Base-by-base conservation (phyloP, 1,284 basidiomycete species). In the Ustilago loliicola region DNA sequence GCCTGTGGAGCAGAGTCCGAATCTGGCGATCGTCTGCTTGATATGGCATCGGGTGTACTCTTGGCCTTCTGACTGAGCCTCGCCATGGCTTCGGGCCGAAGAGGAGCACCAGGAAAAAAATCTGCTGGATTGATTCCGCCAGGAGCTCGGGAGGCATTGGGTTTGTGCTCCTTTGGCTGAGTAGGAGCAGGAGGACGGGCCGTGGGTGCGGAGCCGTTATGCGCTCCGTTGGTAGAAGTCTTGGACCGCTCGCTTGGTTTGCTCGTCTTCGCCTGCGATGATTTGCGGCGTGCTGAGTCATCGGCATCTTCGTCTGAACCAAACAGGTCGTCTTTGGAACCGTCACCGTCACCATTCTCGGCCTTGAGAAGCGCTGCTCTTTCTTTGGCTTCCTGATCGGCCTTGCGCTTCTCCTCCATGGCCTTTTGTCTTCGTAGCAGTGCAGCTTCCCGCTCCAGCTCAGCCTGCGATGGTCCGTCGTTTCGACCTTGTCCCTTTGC, bases 41-140 rank as follows among this genome's bases (percentile, higher is more conserved):
- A 23, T 9, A 53, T 34, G 6, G 45, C 34, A 15, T 48, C 52
- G 4, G 66, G 36, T 2, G 32, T n/a, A 2, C 48, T 21, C 45
- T 66, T 65, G 13, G 59, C 52, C 59, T 64, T 78, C 42, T 75
- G 62, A 7, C 64, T 65, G 32, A 72, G 67, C 45, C 56, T 62
- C 3, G 64, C 61, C 65, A 67, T 71, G 3, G 65, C 66, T 55
- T 76, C 66, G 0, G 72, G 58, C 5, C 73, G 64, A 2, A 79
- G 25, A 30, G 77, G 74, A 13, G 77, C 80, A 7, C 77, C 77
- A n/a, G 80, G 77, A 10, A 81, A 61, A 48, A 77, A 81, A 32
- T 81, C 77, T 32, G 80, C 80, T 3, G 80, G 77, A 19, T 76
- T 72, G 59, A 77, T 67, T n/a, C 70, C 77, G 30, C 73, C 68